Conservation (phyloP, 345 rosid species). For the Leavenworthia alabamica region DNA sequence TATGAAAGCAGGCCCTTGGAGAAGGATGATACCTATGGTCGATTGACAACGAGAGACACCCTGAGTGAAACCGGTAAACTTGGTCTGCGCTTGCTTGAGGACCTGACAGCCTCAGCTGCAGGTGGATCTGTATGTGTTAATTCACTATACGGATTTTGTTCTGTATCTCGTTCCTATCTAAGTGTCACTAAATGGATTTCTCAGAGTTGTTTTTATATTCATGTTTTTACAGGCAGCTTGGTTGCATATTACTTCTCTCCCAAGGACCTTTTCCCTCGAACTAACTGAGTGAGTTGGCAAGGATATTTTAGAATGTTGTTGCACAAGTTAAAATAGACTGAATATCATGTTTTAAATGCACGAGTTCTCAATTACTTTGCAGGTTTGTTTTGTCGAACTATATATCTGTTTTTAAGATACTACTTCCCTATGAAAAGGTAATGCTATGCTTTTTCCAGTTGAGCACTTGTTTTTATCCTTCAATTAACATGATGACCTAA, state of each 20-base stretch:
- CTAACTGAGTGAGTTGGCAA: conserved; percentile 76
- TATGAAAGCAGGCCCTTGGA: conserved; percentile 53
- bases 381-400: conserved; percentile 92
- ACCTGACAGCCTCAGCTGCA: conserved; percentile 99
- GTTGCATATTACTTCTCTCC: conserved; percentile 73
- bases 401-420: conserved; percentile 63
- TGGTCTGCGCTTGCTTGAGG: conserved; percentile 94
- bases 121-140: conserved; percentile 99
- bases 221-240: conserved; percentile 63
- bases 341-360: conserved; percentile 9
- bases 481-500: conserved; percentile 2
- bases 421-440: conserved; percentile 84
- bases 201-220: conserved; percentile 12
- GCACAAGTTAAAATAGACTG: conserved; percentile 1
- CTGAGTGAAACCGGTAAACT: conserved; percentile 64
- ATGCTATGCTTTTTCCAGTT: conserved; percentile 8
- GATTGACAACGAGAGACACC: conserved; percentile 44
- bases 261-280: conserved; percentile 80
- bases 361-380: conserved; percentile 24
- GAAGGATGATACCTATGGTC: conserved; percentile 45
- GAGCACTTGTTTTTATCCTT: conserved; percentile 8
- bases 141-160: conserved; percentile 27
- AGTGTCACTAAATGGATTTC: neutral
- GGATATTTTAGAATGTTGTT: conserved; percentile 4
- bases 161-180: conserved; percentile 6